Evolutionary conservation across 169 alveolate genomes (phyloP).

Genomic region (Besnoitia besnoiti): DNA sequence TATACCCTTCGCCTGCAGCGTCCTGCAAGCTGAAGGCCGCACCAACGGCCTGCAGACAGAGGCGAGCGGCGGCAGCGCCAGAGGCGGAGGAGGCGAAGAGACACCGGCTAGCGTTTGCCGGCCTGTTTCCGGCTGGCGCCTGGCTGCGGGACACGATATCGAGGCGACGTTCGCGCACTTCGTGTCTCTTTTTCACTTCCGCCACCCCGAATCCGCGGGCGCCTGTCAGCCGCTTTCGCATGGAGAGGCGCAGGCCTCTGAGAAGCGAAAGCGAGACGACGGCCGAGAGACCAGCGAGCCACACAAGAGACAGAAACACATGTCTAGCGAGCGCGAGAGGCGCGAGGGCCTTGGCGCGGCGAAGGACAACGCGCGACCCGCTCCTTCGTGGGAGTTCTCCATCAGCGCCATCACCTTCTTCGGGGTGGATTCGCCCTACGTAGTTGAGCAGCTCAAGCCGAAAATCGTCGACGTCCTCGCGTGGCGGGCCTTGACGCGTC

Average conservation of each 20-base stretch:
- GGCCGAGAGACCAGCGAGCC: not conserved
- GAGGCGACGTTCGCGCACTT: slow-evolving; percentile 29
- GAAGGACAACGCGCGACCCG: not conserved
- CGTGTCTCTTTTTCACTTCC: not conserved
- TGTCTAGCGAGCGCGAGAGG: not conserved
- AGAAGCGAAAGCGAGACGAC: not conserved
- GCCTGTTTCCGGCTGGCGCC: slow-evolving; percentile 59
- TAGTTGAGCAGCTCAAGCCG: slow-evolving; percentile 32
- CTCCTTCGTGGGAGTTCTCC: not conserved
- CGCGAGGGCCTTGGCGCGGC: not conserved
- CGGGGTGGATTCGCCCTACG: slow-evolving; percentile 45
- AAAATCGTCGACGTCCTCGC: not conserved
- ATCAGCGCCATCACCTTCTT: slow-evolving; percentile 23
- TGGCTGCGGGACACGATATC: slow-evolving; percentile 59
- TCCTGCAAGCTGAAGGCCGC: no score
- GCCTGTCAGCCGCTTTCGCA: not conserved
- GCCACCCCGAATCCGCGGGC: not conserved
- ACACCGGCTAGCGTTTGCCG: not conserved
- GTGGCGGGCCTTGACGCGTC: slow-evolving; percentile 43
- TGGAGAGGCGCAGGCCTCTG: not conserved
- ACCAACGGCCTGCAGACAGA: no score
- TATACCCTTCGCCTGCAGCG: no score
- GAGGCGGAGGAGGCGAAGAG: not conserved
- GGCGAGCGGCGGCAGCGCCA: not conserved
- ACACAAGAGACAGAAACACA: not conserved